Percentiles rank a stretch among this genome's conserved stretches.
These are phyloP conservation scores for Elsinoe arachidis DNA, from an alignment of 2,329 filamentous ascomycete genomes.

Conservation along the genomic window DNA sequence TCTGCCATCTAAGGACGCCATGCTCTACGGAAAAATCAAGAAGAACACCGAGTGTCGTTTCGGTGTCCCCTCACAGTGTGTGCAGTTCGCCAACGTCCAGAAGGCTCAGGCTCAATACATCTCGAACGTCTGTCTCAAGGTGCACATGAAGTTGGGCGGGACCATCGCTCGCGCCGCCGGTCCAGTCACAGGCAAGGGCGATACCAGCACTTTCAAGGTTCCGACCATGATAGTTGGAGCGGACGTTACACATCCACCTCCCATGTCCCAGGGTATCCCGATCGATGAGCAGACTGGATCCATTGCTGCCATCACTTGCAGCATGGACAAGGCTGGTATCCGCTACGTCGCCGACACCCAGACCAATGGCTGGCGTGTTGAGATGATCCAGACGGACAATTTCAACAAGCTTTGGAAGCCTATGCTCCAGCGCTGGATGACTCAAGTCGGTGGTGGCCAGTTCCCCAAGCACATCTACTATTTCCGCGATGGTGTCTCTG, in stretches of 20 bases:
- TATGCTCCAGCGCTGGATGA: conserved; percentile 53
- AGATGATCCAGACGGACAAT: conserved; percentile 65
- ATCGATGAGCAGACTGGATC: conserved; percentile 38
- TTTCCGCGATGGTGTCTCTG: conserved; percentile 85
- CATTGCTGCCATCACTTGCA: conserved; percentile 79
- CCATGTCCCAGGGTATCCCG: conserved; percentile 51
- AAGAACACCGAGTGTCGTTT: conserved; percentile 78
- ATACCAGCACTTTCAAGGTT: conserved; percentile 28
- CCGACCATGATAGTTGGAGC: conserved; percentile 81
- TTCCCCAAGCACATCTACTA: conserved; percentile 73
- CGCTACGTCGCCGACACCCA: conserved; percentile 72
- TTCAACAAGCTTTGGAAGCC: conserved; percentile 59
- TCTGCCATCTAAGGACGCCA: conserved; percentile 60
- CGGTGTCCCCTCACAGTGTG: conserved; percentile 72
- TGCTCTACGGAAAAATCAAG: conserved; percentile 77
- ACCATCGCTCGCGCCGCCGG: conserved; percentile 51
- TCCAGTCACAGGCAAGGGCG: conserved; percentile 24
- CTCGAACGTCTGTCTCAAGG: conserved; percentile 92
- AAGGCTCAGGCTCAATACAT: conserved; percentile 73
- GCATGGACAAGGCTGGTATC: conserved; percentile 60
- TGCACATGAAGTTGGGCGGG: conserved; percentile 91
- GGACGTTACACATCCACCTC: conserved; percentile 77
- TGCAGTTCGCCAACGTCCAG: conserved; percentile 61
- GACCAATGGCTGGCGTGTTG: conserved; percentile 72
- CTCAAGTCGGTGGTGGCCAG: conserved; percentile 43